Percentiles rank a stretch among this genome's conserved stretches.
Conservation (phyloP, 768 basidiomycete genomes). For the Ephemerocybe angulata region DNA sequence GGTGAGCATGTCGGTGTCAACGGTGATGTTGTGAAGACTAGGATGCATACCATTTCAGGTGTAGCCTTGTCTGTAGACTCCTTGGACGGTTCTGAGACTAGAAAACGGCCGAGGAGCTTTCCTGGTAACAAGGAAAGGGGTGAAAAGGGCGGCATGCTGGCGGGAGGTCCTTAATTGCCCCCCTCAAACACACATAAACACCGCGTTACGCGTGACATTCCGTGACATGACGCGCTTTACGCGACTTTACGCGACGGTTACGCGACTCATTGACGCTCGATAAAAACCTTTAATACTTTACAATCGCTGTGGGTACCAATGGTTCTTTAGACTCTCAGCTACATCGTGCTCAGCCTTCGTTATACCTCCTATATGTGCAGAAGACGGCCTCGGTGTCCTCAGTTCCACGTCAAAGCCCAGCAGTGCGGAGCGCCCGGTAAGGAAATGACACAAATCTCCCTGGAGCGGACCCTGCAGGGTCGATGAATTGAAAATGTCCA, state of each 20-base stretch:
- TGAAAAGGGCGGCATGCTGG: not conserved
- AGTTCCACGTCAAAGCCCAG: not conserved
- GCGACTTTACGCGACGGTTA: not conserved
- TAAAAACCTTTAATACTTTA: slow-evolving; percentile 23
- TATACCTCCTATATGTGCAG: not conserved
- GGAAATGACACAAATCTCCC: slow-evolving; percentile 3
- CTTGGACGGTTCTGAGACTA: not conserved
- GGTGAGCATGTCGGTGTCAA: not conserved
- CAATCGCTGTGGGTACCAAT: slow-evolving; percentile 65
- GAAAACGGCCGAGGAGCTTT: not conserved
- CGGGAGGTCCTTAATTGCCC: not conserved
- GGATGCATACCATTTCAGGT: slow-evolving; percentile 1
- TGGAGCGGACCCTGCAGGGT: not conserved
- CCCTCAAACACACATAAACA: not conserved
- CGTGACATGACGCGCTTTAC: not conserved
- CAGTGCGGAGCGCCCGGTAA: slow-evolving; percentile 4
- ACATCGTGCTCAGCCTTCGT: slow-evolving; percentile 57
- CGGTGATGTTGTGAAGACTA: not conserved
- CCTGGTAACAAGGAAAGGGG: not conserved
- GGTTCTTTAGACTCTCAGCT: slow-evolving; percentile 48
- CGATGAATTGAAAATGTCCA: not conserved
- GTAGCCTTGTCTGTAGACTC: not conserved
- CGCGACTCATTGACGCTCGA: not conserved
- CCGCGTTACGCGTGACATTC: not conserved
- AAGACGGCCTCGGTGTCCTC: too few species aligned